Percentiles rank a stretch among this genome's conserved stretches.
phyloP scores from a whole-genome alignment of 331 rosid species.

The Prunus yedoensis region DNA sequence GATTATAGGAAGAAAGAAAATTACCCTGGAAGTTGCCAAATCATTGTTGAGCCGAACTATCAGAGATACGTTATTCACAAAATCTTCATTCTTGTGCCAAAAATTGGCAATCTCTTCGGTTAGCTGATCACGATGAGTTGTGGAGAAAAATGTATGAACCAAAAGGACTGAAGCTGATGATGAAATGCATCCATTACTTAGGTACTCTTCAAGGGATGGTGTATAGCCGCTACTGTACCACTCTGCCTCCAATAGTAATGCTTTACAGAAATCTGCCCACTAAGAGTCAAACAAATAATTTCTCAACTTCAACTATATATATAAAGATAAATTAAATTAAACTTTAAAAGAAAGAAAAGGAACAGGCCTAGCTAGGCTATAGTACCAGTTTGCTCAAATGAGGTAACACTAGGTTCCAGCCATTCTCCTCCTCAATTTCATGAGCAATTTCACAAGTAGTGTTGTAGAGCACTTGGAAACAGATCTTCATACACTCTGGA shows the following conservation, averaged over 20 bases:
- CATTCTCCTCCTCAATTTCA: slow-evolving; percentile 40
- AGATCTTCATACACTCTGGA: slow-evolving; percentile 58
- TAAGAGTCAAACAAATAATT: slow-evolving; percentile 1
- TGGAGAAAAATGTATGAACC: slow-evolving; percentile 35
- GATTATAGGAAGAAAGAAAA: background rate
- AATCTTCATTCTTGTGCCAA: slow-evolving; percentile 32
- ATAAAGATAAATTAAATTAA: background rate
- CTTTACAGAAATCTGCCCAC: slow-evolving; percentile 61
- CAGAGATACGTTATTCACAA: slow-evolving; percentile 44
- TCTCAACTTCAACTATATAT: background rate
- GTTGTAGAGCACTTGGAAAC: slow-evolving; percentile 50
- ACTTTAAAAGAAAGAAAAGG: too few species aligned
- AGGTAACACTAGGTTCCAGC: slow-evolving; percentile 30
- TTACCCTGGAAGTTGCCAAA: slow-evolving; percentile 50
- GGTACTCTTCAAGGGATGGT: slow-evolving; percentile 52
- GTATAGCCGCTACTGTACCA: slow-evolving; percentile 46
- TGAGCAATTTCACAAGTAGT: slow-evolving; percentile 46
- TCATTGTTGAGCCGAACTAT: slow-evolving; percentile 61
- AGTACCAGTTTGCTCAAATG: slow-evolving; percentile 46
- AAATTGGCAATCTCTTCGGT: slow-evolving; percentile 15
- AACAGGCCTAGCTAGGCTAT: too few species aligned
- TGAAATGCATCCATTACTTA: slow-evolving; percentile 58
- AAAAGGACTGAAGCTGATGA: slow-evolving; percentile 54
- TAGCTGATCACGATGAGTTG: slow-evolving; percentile 9
- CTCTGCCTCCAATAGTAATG: slow-evolving; percentile 55